A percentile compares a stretch with the other conserved stretches of the same genome.
Conservation (phyloP, 306 rosid genomes). For the Cicer cuneatum region DNA sequence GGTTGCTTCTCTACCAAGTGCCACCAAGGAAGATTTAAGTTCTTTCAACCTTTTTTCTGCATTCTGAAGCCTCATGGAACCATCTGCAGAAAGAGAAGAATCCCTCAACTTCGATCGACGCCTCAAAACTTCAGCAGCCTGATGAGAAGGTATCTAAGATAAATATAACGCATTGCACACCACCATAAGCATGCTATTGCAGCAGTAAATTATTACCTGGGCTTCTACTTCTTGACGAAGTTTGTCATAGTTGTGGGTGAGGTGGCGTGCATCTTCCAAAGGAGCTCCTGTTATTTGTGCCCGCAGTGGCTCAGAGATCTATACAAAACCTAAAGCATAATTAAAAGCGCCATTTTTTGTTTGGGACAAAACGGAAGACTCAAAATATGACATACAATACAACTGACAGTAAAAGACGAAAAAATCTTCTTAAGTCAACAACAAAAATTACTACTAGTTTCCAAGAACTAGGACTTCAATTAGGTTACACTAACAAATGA, state of each 20-base stretch:
- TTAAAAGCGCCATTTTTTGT: constrained; percentile 49
- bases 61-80: constrained; percentile 74
- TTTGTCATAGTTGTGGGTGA: constrained; percentile 81
- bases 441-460: constrained; percentile 21
- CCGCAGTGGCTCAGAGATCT: constrained; percentile 86
- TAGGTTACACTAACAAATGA: constrained; percentile 16
- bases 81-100: constrained; percentile 77
- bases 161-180: constrained; percentile 45
- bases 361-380: constrained; percentile 25
- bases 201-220: constrained; percentile 66
- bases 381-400: constrained; percentile 38
- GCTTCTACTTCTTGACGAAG: constrained; percentile 83
- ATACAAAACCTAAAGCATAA: constrained; percentile 62
- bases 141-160: constrained; percentile 52
- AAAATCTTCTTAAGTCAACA: neutral
- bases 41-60: constrained; percentile 83
- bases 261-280: constrained; percentile 96
- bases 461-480: neutral
- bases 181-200: constrained; percentile 43
- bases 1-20: constrained; percentile 91
- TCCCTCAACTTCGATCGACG: constrained; percentile 79
- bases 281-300: constrained; percentile 93
- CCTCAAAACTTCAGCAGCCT: constrained; percentile 95
- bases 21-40: constrained; percentile 78
- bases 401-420: neutral